A percentile compares a stretch with the other conserved stretches of the same genome.
Evolutionary conservation across 225 moss, liverwort and hornwort species (phyloP).

Genomic region (Ulota crispa): DNA sequence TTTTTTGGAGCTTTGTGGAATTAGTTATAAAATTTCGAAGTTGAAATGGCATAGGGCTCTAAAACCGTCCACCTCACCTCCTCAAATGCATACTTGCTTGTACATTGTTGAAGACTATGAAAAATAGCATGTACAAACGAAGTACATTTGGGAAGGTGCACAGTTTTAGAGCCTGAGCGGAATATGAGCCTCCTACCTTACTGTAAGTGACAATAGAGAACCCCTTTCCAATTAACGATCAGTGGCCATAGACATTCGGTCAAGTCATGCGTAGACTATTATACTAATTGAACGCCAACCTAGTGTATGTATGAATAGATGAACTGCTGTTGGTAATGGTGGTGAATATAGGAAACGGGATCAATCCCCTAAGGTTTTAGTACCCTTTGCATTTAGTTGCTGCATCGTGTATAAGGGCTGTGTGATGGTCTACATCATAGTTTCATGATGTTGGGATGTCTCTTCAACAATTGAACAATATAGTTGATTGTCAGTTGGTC

Average conservation of each 20-base stretch:
- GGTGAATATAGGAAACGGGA: not conserved
- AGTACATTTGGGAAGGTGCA: no score
- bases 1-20: no score
- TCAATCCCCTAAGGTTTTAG: not conserved
- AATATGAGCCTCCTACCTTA: no score
- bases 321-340: not conserved
- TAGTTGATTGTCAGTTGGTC: not conserved
- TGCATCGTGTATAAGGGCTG: not conserved
- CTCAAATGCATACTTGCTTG: no score
- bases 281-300: not conserved
- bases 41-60: no score
- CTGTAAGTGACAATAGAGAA: not conserved
- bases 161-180: no score
- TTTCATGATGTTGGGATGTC: not conserved
- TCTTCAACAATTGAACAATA: not conserved
- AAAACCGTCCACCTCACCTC: no score
- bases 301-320: not conserved
- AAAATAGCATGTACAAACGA: no score
- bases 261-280: not conserved
- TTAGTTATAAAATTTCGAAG: no score
- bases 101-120: no score
- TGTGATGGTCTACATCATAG: not conserved
- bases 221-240: not conserved
- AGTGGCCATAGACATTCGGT: not conserved
- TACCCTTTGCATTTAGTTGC: not conserved